Evolutionary conservation across 192 early-diverging fungal species (phyloP), one percentile per base, ranked within the genome.

Genomic region (Coemansia sp.): DNA sequence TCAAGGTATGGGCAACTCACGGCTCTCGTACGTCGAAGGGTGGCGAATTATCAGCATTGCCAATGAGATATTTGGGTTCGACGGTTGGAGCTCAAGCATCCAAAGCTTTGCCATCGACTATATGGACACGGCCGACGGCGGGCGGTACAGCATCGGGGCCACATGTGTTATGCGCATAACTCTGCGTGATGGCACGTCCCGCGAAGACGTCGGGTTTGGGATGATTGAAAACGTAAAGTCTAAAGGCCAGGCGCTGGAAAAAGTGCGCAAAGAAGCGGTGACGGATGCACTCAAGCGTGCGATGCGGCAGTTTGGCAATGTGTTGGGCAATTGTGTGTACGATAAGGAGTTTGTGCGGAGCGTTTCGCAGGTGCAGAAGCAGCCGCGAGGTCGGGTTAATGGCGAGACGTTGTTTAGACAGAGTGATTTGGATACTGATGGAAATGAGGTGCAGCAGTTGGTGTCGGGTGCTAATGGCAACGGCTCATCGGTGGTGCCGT

Each of bases 51-150:
- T 93, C 47, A 88, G 88, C 64, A 71, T 97, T 32, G 97, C 97
- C 51, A 95, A 98, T 65, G 88, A 93, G 26, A 65, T 96, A 6
- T 97, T 98, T 84, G 97, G 95, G 3, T 97, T 97, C 72, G 85
- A 96, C 65, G 95, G 95, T 10, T 98, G 96, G 96, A 84, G 84
- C 39, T 85, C 86, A 23, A 76, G 75, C 22, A 87, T 98, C 61
- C 74, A 85, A n/a, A 82, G 85, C 52, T 83, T 88, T 45, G 81
- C 82, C 3, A 82, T 95, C 3, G 96, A 98, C 76, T 94, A 84
- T 85, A 64, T 75, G 53, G 84, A 84, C 52, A 68, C 81, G 41
- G 49, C 19, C 1, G 82, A 86, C 3, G 69, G 85, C 45, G 86
- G 88, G 11, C 79, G 69, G 14, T 75, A 85, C 26, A 87, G 63